phyloP scores from a whole-genome alignment of 306 rosid genomes.

The Malus orientalis region DNA sequence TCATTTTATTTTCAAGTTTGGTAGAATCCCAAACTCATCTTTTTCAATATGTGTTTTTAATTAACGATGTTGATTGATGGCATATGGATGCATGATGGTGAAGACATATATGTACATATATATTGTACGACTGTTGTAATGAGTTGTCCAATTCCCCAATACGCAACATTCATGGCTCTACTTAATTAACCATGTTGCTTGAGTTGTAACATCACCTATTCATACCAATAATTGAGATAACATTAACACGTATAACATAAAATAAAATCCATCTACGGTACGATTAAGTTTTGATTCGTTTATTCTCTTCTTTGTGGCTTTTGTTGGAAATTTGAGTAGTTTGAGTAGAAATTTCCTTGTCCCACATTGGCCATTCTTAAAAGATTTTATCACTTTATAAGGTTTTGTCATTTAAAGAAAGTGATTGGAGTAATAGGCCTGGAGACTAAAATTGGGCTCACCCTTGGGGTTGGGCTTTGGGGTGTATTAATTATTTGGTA shows the following conservation, averaged over 20 bases:
- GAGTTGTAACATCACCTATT: neutral
- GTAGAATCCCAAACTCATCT: neutral
- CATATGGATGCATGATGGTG: neutral
- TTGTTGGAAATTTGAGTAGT: no score
- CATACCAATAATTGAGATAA: neutral
- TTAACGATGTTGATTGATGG: neutral
- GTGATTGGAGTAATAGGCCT: no score
- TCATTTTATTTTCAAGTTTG: neutral
- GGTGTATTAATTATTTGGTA: no score
- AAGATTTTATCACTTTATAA: no score
- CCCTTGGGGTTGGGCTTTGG: no score
- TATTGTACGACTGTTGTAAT: neutral
- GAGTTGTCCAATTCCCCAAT: neutral
- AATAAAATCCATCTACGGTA: neutral
- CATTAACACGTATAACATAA: neutral
- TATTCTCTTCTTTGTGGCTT: neutral
- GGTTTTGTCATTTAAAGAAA: no score
- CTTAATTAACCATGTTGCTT: neutral
- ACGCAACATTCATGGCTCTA: neutral
- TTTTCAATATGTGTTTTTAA: neutral
- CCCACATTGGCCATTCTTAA: no score
- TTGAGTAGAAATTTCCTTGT: no score
- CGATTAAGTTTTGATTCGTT: neutral
- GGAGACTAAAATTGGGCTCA: no score
- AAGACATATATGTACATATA: no score